These are phyloP conservation scores for Trypanosoma grayi DNA, from an alignment of 208 protist species.

Conservation along the genomic window DNA sequence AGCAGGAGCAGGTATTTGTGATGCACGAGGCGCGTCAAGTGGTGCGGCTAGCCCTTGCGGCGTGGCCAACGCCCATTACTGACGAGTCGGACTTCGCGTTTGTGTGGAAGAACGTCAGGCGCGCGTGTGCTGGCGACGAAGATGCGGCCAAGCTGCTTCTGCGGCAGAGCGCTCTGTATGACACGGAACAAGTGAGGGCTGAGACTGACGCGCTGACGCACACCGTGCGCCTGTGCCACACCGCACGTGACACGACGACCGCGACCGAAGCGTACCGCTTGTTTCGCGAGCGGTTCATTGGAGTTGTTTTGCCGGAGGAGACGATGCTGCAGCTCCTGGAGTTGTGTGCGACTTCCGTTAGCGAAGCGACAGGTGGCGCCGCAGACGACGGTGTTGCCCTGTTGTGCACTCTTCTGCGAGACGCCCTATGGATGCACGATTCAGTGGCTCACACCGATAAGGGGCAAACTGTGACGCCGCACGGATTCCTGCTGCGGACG, in stretches of 20 bases:
- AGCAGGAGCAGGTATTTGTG: slow-evolving; percentile 14
- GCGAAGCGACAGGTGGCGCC: not conserved
- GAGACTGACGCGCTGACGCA: slow-evolving; percentile 12
- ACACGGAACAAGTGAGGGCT: slow-evolving; percentile 3
- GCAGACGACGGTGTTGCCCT: not conserved
- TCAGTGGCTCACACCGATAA: not conserved
- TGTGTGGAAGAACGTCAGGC: slow-evolving; percentile 15
- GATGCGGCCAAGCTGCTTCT: slow-evolving; percentile 13
- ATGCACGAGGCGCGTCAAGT: slow-evolving; percentile 20
- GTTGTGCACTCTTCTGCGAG: slow-evolving; percentile 11
- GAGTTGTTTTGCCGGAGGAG: slow-evolving; percentile 15
- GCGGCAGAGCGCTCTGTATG: slow-evolving; percentile 7
- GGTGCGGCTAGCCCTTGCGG: slow-evolving; percentile 12
- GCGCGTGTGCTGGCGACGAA: slow-evolving; percentile 14
- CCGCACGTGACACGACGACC: slow-evolving; percentile 17
- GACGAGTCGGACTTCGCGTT: slow-evolving; percentile 10
- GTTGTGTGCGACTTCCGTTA: slow-evolving; percentile 7
- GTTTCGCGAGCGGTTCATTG: slow-evolving; percentile 15
- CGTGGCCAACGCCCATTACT: slow-evolving; percentile 19
- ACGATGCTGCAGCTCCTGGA: slow-evolving; percentile 29
- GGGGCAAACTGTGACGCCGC: too few species aligned
- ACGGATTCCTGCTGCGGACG: not conserved
- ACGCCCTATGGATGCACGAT: slow-evolving; percentile 22
- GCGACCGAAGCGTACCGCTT: slow-evolving; percentile 19
- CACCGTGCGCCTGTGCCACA: slow-evolving; percentile 21